Percentiles rank a stretch among this genome's conserved stretches.
phyloP scores from a whole-genome alignment of 129 eudicot genomes.

The Flaveria brownii region DNA sequence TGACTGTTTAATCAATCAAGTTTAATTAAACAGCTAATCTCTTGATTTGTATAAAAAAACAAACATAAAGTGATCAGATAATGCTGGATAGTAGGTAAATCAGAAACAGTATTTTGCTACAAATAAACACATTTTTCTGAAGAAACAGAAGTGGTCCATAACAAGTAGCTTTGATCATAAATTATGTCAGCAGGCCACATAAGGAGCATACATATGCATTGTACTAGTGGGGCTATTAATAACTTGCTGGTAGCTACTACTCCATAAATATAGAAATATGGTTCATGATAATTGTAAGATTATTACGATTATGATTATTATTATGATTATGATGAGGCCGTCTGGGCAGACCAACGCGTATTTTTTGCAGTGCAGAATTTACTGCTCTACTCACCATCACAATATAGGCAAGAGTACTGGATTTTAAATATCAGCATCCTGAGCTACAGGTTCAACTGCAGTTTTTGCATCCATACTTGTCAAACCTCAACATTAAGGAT shows the following conservation, averaged over 20 bases:
- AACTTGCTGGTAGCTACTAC: slow-evolving; percentile 24
- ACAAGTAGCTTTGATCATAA: slow-evolving; percentile 46
- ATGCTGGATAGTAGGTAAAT: slow-evolving; percentile 8
- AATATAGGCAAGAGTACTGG: slow-evolving; percentile 36
- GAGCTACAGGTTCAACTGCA: slow-evolving; percentile 25
- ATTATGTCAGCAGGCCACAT: slow-evolving; percentile 29
- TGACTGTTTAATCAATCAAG: too few relatives aligned
- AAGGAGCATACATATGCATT: slow-evolving; percentile 39
- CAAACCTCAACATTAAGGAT: slow-evolving; percentile 21
- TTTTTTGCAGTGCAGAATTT: not conserved
- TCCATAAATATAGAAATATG: slow-evolving; percentile 14
- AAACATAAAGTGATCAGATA: slow-evolving; percentile 18
- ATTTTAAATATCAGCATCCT: slow-evolving; percentile 33
- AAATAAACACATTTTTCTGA: slow-evolving; percentile 2
- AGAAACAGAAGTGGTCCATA: slow-evolving; percentile 36
- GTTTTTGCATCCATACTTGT: slow-evolving; percentile 29
- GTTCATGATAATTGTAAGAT: slow-evolving; percentile 18
- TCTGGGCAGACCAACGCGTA: slow-evolving; percentile 32
- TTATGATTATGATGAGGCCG: slow-evolving; percentile 22
- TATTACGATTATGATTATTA: not conserved
- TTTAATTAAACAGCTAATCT: too few relatives aligned
- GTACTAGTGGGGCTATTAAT: slow-evolving; percentile 35
- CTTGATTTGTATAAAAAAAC: not conserved
- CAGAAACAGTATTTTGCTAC: slow-evolving; percentile 21
- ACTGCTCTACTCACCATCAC: slow-evolving; percentile 4